phyloP scores from a whole-genome alignment of 2,329 filamentous ascomycete species.

The Penicillium sp. region DNA sequence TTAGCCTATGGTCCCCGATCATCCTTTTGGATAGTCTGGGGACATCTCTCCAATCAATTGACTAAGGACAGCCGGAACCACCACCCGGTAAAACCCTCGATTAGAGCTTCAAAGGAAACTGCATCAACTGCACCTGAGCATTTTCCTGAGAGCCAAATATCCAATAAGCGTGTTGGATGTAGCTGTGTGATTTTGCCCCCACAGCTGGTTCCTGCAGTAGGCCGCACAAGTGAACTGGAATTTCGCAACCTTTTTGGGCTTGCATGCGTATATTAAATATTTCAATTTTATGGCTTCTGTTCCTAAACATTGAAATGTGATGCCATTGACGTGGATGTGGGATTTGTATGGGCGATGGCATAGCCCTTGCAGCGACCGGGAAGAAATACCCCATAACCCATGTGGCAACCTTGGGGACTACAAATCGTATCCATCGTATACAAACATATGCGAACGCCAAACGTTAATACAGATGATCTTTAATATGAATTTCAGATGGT shows the following conservation, averaged over 20 bases:
- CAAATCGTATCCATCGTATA: not conserved
- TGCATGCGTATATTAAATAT: constrained; percentile 6
- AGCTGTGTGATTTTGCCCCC: constrained; percentile 9
- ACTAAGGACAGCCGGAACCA: constrained; percentile 6
- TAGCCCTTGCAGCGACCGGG: constrained; percentile 9
- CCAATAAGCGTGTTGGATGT: not conserved
- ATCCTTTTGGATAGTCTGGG: not conserved
- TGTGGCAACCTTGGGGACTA: constrained; percentile 2
- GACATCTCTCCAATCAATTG: constrained; percentile 8
- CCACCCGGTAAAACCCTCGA: not conserved
- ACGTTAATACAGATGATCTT: not conserved
- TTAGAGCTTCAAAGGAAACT: constrained; percentile 6
- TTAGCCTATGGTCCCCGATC: not conserved
- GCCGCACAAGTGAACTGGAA: constrained; percentile 23
- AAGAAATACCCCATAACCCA: constrained; percentile 2
- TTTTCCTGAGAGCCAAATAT: not conserved
- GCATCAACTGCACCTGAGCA: constrained; percentile 5
- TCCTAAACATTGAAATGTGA: not conserved
- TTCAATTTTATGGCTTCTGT: not conserved
- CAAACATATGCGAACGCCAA: not conserved
- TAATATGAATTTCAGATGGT: not conserved
- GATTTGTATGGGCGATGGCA: constrained; percentile 1
- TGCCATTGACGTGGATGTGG: constrained; percentile 4
- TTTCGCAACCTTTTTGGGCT: not conserved
- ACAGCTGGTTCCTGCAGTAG: constrained; percentile 39